These are phyloP conservation scores for Diplodia scrobiculata DNA, from an alignment of 2,329 filamentous ascomycete species.

Conservation along the genomic window DNA sequence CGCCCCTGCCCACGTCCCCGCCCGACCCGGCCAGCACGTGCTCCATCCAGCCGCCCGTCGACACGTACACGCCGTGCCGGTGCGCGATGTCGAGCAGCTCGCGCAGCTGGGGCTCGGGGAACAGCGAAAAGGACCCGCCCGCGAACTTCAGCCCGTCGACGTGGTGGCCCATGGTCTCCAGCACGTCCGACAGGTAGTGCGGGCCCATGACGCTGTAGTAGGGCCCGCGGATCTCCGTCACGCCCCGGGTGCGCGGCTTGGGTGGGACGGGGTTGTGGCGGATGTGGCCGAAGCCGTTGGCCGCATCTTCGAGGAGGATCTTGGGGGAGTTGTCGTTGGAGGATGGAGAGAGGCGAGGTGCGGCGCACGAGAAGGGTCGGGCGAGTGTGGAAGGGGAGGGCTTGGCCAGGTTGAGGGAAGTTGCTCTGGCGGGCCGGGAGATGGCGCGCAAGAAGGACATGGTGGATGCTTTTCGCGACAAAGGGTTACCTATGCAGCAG, in stretches of 20 bases:
- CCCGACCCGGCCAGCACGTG: constrained; percentile 52
- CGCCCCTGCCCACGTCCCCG: constrained; percentile 48
- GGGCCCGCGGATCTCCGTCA: constrained; percentile 60
- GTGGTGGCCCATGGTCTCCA: constrained; percentile 59
- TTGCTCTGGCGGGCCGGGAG: background rate
- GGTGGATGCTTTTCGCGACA: background rate
- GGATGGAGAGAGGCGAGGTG: background rate
- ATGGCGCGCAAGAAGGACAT: constrained; percentile 9
- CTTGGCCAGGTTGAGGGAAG: background rate
- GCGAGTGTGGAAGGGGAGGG: background rate
- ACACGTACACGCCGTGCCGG: constrained; percentile 55
- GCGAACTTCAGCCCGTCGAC: constrained; percentile 61
- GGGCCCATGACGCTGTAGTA: constrained; percentile 61
- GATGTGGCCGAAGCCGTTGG: constrained; percentile 55
- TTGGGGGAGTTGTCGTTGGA: background rate
- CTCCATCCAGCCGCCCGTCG: constrained; percentile 60
- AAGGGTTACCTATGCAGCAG: background rate
- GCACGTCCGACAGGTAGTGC: constrained; percentile 55
- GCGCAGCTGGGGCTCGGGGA: constrained; percentile 50
- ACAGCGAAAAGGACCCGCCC: constrained; percentile 56
- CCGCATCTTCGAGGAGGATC: constrained; percentile 50
- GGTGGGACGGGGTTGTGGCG: constrained; percentile 53
- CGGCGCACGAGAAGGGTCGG: background rate
- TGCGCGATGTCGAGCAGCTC: constrained; percentile 56
- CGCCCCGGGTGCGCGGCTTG: constrained; percentile 54